Conservation (phyloP, 352 stramenopile species). For the Pythium folliculosum region DNA sequence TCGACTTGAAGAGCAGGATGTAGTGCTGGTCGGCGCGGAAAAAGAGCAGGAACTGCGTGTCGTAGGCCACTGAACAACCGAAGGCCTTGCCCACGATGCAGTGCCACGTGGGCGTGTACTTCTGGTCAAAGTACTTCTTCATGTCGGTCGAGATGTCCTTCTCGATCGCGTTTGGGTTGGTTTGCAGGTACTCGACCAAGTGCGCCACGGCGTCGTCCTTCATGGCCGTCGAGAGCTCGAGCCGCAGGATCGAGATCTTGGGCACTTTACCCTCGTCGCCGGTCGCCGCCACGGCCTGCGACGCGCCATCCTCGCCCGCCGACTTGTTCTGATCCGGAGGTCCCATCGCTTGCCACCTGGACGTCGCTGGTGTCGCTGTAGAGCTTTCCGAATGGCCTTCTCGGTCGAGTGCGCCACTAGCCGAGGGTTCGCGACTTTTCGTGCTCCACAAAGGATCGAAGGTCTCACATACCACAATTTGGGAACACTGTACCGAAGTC, state of each 20-base stretch:
- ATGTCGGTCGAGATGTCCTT: conserved; percentile 98
- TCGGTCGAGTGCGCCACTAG: no score
- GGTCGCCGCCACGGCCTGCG: conserved; percentile 1
- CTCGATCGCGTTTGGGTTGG: conserved; percentile 56
- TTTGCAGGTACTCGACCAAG: conserved; percentile 41
- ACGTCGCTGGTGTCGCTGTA: neutral
- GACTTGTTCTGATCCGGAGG: conserved; percentile 49
- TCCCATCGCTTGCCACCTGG: conserved; percentile 31
- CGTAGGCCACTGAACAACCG: conserved; percentile 89
- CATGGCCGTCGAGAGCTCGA: conserved; percentile 66
- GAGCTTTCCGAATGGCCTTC: neutral
- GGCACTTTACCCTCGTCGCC: conserved; percentile 35
- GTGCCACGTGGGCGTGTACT: conserved; percentile 93
- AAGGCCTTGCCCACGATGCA: conserved; percentile 93
- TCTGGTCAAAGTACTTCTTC: conserved; percentile 99
- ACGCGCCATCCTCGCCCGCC: conserved; percentile 22
- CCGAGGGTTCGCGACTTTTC: neutral
- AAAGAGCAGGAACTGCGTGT: conserved; percentile 90
- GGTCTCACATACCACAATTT: neutral
- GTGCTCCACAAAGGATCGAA: neutral
- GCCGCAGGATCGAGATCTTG: conserved; percentile 66
- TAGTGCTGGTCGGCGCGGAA: conserved; percentile 84
- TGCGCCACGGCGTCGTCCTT: conserved; percentile 70
- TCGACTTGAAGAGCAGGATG: conserved; percentile 84
- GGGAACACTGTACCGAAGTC: conserved; percentile 9